Base-by-base conservation (phyloP, 345 rosid species). In the Sonneratia alba region DNA sequence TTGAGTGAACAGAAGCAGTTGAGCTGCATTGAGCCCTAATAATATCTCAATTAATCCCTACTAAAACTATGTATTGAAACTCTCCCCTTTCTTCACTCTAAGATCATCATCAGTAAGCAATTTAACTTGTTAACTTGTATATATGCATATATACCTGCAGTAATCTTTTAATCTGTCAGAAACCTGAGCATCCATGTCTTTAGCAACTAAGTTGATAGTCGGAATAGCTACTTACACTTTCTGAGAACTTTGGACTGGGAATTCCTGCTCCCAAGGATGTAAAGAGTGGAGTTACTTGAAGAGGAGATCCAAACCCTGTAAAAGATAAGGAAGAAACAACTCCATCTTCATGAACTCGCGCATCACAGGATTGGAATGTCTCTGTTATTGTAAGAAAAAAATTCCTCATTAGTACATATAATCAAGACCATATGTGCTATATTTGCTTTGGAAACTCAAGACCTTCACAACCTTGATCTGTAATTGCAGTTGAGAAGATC, bases 201-300 rank as follows among this genome's bases (percentile, higher is more conserved):
- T 59, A 24, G 9, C 24, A 48, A 24, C 21, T 59, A 22, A 24
- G 64, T 22, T 59, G 53, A 22, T 70, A 18, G 21, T 19, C 21
- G 65, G 49, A 67, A 49, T 48, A 73, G 45, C 59, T 49, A 88
- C 96, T 90, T 87, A 95, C 99, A 84, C 98, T 95, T 87, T 95
- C 99, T 70, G 99, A 92, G 84, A 95, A 95, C 75, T 89, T 89
- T 71, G 98, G 99, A 78, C 96, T 95, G 77, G 99, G 99, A 78
- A 95, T 90, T 72, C 96, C 94, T 72, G 99, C 99, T 73, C 97
- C 98, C 77, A 95, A 76, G 78, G 99, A 88, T 82, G 96, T 86
- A 87, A 95, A 95, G 78, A 92, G 76, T n/a, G 99, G 97, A 55
- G 96, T 95, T 64, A 89, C 96, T 71, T 90, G 93, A 73, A 87